Percentiles rank a stretch among this genome's conserved stretches.
Conservation (phyloP, 2,329 filamentous ascomycete genomes). For the Atkinsonella texensis region DNA sequence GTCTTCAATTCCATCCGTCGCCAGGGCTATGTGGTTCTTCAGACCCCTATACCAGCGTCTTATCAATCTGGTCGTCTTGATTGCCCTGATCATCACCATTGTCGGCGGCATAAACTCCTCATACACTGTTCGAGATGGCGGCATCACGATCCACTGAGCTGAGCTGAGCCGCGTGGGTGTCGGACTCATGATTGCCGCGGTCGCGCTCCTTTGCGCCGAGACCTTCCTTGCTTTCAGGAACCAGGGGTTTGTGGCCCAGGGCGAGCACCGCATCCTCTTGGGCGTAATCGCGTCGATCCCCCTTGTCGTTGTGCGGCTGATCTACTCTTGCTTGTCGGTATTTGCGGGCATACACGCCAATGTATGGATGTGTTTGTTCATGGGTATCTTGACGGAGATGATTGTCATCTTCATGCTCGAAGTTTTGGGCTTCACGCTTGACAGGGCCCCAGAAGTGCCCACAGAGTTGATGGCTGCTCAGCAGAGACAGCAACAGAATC, state of each 20-base stretch:
- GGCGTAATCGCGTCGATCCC: conserved; percentile 22
- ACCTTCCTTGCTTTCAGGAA: conserved; percentile 27
- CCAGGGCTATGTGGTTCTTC: conserved; percentile 16
- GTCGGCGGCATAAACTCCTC: not conserved
- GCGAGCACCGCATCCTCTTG: conserved; percentile 44
- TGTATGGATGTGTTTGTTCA: conserved; percentile 20
- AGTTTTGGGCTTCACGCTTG: too few species aligned
- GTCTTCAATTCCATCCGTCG: conserved; percentile 36
- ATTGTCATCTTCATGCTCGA: conserved; percentile 15
- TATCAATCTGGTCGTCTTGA: too few species aligned
- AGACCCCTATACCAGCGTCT: conserved; percentile 8
- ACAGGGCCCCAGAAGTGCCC: too few species aligned
- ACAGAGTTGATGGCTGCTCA: too few species aligned
- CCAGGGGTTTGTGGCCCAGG: conserved; percentile 27
- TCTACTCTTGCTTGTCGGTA: conserved; percentile 18
- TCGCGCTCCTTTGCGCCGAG: conserved; percentile 28
- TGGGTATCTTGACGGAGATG: conserved; percentile 23
- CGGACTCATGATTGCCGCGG: conserved; percentile 21
- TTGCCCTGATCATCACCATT: too few species aligned
- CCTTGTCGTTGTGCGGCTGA: conserved; percentile 21
- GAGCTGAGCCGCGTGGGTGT: conserved; percentile 11
- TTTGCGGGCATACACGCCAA: conserved; percentile 15
- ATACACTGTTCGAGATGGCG: conserved; percentile 12
- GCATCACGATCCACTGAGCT: conserved; percentile 16
- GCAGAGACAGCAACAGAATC: too few species aligned